phyloP scores from a whole-genome alignment of 305 asterid genomes.

The Fraxinus albicans region DNA sequence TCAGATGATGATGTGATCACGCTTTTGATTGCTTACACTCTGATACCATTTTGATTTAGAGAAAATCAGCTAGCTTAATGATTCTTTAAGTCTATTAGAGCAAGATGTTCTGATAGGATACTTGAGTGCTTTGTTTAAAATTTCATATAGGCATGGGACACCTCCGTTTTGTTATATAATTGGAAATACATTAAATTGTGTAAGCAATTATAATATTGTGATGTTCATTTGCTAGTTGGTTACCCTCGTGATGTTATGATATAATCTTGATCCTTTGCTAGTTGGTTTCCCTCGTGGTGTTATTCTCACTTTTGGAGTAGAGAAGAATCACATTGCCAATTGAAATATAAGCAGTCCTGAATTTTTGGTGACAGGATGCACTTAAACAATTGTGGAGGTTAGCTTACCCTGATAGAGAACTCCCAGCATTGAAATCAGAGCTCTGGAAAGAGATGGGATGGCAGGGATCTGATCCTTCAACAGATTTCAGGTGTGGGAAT shows the following conservation, averaged over 20 bases:
- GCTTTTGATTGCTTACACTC: not conserved
- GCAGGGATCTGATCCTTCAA: slow-evolving; percentile 97
- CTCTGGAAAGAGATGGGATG: slow-evolving; percentile 99
- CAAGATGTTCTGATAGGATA: not conserved
- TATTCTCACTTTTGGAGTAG: not conserved
- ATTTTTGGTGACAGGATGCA: slow-evolving; percentile 60
- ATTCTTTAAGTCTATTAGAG: not conserved
- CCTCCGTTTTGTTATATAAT: not conserved
- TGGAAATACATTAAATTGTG: not conserved
- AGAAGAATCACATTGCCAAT: not conserved
- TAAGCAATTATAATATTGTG: not conserved
- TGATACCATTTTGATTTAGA: not conserved
- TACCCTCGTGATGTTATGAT: not conserved
- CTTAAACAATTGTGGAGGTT: slow-evolving; percentile 86
- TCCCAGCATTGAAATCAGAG: slow-evolving; percentile 85
- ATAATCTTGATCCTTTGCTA: not conserved
- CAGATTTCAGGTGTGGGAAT: slow-evolving; percentile 80
- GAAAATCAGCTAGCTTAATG: not conserved
- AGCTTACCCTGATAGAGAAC: slow-evolving; percentile 77
- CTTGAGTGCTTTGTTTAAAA: not conserved
- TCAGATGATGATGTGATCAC: not conserved
- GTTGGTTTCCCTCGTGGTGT: not conserved
- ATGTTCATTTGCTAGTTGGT: not conserved
- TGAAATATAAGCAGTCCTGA: not conserved
- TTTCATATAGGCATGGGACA: not conserved